These are phyloP conservation scores for Antrodiella citrinella DNA, from an alignment of 768 basidiomycete species.

Conservation along the genomic window DNA sequence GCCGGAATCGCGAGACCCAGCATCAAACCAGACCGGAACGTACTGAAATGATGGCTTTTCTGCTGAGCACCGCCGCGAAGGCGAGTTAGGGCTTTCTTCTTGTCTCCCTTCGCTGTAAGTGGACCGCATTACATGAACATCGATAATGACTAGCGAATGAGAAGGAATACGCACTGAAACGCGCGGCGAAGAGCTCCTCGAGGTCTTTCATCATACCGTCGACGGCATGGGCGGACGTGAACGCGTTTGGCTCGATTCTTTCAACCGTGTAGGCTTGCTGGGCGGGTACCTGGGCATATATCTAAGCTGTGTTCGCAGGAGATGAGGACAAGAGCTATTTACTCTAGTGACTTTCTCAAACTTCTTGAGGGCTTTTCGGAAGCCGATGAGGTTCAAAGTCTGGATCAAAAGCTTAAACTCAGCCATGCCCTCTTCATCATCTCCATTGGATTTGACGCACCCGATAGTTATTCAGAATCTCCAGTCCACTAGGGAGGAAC, in stretches of 20 bases:
- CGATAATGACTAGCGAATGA: neutral
- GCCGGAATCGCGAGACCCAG: slow-evolving; percentile 71
- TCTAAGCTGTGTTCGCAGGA: neutral
- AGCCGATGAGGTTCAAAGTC: slow-evolving; percentile 86
- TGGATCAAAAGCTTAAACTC: no score
- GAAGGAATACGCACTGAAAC: slow-evolving; percentile 53
- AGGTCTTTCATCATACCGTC: slow-evolving; percentile 63
- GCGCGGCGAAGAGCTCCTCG: slow-evolving; percentile 67
- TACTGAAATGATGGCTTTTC: slow-evolving; percentile 61
- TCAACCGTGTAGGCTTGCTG: slow-evolving; percentile 77
- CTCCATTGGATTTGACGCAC: slow-evolving; percentile 34
- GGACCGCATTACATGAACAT: neutral
- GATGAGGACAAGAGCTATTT: slow-evolving; percentile 6
- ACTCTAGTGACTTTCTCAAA: slow-evolving; percentile 77
- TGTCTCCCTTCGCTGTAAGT: slow-evolving; percentile 52
- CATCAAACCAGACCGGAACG: slow-evolving; percentile 65
- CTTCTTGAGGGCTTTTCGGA: slow-evolving; percentile 80
- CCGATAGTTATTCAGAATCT: slow-evolving; percentile 83
- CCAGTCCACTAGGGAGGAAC: slow-evolving; percentile 49
- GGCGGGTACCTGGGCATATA: slow-evolving; percentile 45
- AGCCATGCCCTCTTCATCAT: neutral
- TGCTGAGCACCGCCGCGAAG: slow-evolving; percentile 46
- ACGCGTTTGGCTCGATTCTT: slow-evolving; percentile 60
- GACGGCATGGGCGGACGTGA: slow-evolving; percentile 56
- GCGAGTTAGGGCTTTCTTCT: slow-evolving; percentile 63